phyloP scores from a whole-genome alignment of 108 stramenopile genomes.

The Schizochytrium sp. region DNA sequence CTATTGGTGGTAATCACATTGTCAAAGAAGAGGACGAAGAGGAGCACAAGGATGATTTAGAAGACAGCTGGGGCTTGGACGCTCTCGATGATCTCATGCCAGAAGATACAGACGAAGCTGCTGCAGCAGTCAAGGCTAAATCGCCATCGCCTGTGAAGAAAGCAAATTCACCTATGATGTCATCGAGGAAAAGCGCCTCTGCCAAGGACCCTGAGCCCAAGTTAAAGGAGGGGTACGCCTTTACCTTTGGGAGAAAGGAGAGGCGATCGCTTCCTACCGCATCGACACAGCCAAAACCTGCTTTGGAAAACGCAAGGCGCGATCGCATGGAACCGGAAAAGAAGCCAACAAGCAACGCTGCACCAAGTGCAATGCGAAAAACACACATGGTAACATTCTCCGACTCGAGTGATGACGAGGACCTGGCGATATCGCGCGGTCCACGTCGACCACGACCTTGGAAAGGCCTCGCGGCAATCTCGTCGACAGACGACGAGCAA shows the following conservation, averaged over 20 bases:
- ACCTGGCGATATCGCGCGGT: not conserved
- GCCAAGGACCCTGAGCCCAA: too few species aligned
- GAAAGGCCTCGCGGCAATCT: not conserved
- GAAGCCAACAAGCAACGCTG: too few species aligned
- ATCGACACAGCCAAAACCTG: too few species aligned
- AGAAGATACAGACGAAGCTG: not conserved
- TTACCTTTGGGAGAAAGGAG: too few species aligned
- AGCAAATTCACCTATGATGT: too few species aligned
- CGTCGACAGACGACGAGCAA: too few species aligned
- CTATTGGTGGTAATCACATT: not conserved
- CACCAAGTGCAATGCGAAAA: too few species aligned
- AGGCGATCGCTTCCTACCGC: too few species aligned
- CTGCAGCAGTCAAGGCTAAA: not conserved
- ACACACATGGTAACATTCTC: not conserved
- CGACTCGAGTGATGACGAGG: not conserved
- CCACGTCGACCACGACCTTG: not conserved
- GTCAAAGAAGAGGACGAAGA: not conserved
- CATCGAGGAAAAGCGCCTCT: too few species aligned
- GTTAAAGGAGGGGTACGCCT: too few species aligned
- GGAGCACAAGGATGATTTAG: not conserved
- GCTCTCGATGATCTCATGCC: not conserved
- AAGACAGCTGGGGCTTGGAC: slow-evolving; percentile 1
- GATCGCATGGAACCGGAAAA: too few species aligned
- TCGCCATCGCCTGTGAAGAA: not conserved
- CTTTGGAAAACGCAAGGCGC: too few species aligned